These are phyloP conservation scores for Rhodocollybia butyracea DNA, from an alignment of 768 basidiomycete species.

Conservation along the genomic window DNA sequence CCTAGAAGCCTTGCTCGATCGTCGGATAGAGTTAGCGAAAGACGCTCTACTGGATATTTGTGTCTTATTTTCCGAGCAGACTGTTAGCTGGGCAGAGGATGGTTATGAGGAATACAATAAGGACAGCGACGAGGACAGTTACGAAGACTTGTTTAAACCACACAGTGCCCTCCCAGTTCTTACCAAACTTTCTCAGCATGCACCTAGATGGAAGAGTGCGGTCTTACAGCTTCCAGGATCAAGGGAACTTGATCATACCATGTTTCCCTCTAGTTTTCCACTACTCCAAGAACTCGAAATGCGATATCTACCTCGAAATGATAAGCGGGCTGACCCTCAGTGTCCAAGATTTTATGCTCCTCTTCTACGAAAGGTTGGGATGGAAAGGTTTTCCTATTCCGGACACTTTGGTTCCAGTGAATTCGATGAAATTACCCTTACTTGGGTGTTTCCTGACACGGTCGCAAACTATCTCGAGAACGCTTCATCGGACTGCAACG, in stretches of 20 bases:
- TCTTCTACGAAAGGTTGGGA: not conserved
- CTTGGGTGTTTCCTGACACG: too few species aligned
- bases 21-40: not conserved
- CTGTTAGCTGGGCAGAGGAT: not conserved
- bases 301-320: not conserved
- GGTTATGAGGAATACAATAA: not conserved
- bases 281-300: not conserved
- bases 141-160: too few species aligned
- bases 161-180: not conserved
- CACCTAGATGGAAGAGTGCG: not conserved
- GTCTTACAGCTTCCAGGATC: not conserved
- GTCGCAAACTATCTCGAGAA: not conserved
- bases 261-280: not conserved
- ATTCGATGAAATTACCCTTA: not conserved
- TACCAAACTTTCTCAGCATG: not conserved
- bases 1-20: not conserved
- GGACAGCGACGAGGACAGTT: too few species aligned
- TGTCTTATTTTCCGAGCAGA: too few species aligned
- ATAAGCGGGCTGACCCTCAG: not conserved
- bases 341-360: not conserved
- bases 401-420: not conserved
- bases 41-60: not conserved
- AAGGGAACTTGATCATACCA: not conserved
- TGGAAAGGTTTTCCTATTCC: not conserved
- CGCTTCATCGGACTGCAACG: not conserved